phyloP scores from a whole-genome alignment of 164 flowering plant species.

The Macadamia integrifolia region DNA sequence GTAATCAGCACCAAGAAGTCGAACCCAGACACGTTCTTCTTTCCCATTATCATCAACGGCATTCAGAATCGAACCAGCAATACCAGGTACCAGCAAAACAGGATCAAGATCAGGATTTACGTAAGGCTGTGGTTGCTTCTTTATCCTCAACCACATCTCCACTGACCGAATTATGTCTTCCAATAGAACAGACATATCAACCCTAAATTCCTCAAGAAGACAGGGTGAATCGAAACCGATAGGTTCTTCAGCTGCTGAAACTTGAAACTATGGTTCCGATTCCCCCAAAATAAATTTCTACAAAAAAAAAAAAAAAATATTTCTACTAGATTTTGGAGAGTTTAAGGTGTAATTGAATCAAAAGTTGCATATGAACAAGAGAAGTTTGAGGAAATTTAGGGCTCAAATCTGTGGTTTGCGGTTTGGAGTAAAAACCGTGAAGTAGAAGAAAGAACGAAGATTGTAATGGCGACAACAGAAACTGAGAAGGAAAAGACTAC shows the following conservation, averaged over 20 bases:
- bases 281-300: too few relatives aligned
- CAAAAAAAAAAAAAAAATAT: too few relatives aligned
- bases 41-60: slow-evolving; percentile 63
- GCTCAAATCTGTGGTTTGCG: neutral
- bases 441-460: neutral
- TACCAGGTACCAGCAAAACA: slow-evolving; percentile 86
- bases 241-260: too few relatives aligned
- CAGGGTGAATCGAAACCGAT: too few relatives aligned
- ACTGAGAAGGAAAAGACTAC: too few relatives aligned
- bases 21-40: slow-evolving; percentile 86
- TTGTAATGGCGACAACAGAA: neutral
- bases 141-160: slow-evolving; percentile 54
- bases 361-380: neutral
- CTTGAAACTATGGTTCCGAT: too few relatives aligned
- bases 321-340: neutral
- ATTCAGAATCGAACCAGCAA: slow-evolving; percentile 84
- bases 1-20: slow-evolving; percentile 71
- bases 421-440: neutral
- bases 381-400: too few relatives aligned
- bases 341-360: neutral
- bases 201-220: too few relatives aligned
- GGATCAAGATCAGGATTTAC: slow-evolving; percentile 91
- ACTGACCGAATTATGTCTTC: slow-evolving; percentile 54
- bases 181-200: slow-evolving; percentile 46
- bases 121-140: slow-evolving; percentile 41